These are phyloP conservation scores for Berberis thunbergii DNA, from an alignment of 164 flowering plant species.

Conservation along the genomic window DNA sequence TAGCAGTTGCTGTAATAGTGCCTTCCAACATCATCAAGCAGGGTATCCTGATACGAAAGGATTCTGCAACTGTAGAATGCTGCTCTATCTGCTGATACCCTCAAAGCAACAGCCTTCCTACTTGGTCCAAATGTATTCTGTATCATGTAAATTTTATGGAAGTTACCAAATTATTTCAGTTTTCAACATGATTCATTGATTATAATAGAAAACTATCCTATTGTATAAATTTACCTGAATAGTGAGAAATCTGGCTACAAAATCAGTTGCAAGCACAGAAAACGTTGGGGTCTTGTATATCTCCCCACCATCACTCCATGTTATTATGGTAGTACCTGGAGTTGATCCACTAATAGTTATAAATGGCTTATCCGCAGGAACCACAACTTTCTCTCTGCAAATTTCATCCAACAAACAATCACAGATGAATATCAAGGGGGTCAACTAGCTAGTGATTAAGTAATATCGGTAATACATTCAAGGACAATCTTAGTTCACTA, in stretches of 20 bases:
- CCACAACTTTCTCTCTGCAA: constrained; percentile 51
- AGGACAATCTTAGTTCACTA: too few species aligned
- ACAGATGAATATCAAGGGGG: neutral
- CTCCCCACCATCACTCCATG: constrained; percentile 44
- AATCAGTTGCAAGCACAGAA: constrained; percentile 52
- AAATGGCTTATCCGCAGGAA: constrained; percentile 61
- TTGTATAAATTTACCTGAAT: constrained; percentile 33
- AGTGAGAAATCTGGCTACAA: constrained; percentile 53
- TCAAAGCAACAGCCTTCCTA: constrained; percentile 54
- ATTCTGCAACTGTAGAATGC: constrained; percentile 63
- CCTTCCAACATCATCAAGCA: constrained; percentile 54
- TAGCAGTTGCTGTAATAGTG: constrained; percentile 66
- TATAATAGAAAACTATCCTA: neutral
- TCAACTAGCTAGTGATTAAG: too few species aligned
- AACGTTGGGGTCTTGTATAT: constrained; percentile 40
- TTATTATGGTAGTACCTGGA: constrained; percentile 35
- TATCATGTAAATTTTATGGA: too few species aligned
- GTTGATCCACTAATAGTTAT: constrained; percentile 55
- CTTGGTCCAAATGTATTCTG: constrained; percentile 44
- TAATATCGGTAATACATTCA: too few species aligned
- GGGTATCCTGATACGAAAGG: constrained; percentile 54
- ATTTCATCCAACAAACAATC: neutral
- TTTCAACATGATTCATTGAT: too few species aligned
- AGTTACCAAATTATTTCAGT: neutral
- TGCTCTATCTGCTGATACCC: constrained; percentile 57